Evolutionary conservation across 2,329 filamentous ascomycete genomes (phyloP).

Genomic region (Plenodomus lindquistii): DNA sequence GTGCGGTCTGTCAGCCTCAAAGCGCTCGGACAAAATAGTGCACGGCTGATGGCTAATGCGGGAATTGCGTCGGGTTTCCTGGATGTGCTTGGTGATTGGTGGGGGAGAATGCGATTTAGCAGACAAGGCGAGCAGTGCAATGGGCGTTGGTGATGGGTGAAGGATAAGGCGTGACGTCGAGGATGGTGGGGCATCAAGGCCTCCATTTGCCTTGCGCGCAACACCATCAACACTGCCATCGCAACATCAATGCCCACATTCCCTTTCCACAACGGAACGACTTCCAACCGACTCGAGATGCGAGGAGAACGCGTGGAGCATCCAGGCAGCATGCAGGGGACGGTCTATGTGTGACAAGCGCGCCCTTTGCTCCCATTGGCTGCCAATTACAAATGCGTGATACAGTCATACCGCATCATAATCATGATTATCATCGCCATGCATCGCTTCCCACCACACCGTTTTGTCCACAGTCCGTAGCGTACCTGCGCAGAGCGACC

Average conservation of each 20-base stretch:
- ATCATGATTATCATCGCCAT: constrained; percentile 1
- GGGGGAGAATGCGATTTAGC: constrained; percentile 1
- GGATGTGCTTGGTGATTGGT: constrained; percentile 3
- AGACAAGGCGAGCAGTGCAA: neutral
- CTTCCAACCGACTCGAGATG: constrained; percentile 11
- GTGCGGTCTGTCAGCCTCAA: neutral
- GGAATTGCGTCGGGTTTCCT: constrained; percentile 4
- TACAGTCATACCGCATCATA: constrained; percentile 42
- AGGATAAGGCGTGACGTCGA: neutral
- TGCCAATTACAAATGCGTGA: constrained; percentile 1
- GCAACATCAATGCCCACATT: constrained; percentile 1
- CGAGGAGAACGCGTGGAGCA: neutral
- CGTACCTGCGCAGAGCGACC: constrained; percentile 18
- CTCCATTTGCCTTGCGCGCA: constrained; percentile 4
- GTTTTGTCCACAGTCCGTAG: neutral
- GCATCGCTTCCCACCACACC: neutral
- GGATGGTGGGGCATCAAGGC: neutral
- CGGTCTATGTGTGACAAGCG: constrained; percentile 7
- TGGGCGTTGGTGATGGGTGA: constrained; percentile 1
- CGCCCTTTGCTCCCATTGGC: constrained; percentile 22
- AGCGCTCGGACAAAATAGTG: neutral
- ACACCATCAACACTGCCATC: neutral
- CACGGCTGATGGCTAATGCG: constrained; percentile 12
- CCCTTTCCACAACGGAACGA: constrained; percentile 6
- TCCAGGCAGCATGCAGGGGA: neutral